A percentile compares a stretch with the other conserved stretches of the same genome.
Evolutionary conservation across 805 yeast genomes (phyloP).

Genomic region (Saturnispora silvae): DNA sequence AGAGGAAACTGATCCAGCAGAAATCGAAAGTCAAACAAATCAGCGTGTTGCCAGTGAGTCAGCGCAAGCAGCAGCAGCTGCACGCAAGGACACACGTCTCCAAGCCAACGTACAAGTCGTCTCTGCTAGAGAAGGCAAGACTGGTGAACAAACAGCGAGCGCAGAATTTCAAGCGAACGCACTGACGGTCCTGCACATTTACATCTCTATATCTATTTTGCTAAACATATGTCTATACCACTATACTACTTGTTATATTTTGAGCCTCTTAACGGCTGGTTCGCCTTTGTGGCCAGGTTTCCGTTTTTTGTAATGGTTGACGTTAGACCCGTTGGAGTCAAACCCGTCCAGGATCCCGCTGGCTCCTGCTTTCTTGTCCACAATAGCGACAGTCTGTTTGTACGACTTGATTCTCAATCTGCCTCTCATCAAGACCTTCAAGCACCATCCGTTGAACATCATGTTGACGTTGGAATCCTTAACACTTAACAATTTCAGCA

Average conservation of each 20-base stretch:
- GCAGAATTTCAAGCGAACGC: slow-evolving; percentile 7
- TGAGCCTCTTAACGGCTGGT: not conserved
- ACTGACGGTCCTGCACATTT: too few species aligned
- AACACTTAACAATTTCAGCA: slow-evolving; percentile 62
- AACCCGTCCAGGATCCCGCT: too few species aligned
- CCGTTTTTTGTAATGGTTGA: too few species aligned
- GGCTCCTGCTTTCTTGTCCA: too few species aligned
- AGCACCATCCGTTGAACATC: slow-evolving; percentile 50
- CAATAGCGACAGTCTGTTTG: slow-evolving; percentile 60
- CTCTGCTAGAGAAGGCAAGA: slow-evolving; percentile 24
- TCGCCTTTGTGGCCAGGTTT: too few species aligned
- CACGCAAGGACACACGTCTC: too few species aligned
- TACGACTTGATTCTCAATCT: slow-evolving; percentile 61
- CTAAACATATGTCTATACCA: too few species aligned
- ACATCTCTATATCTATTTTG: not conserved
- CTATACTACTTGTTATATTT: not conserved
- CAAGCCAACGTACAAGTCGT: slow-evolving; percentile 20
- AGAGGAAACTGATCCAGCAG: slow-evolving; percentile 28
- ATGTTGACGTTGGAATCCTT: slow-evolving; percentile 49
- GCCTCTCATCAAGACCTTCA: slow-evolving; percentile 60
- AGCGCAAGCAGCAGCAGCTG: not conserved
- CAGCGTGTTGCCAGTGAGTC: not conserved
- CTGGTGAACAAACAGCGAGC: slow-evolving; percentile 18
- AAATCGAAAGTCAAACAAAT: slow-evolving; percentile 31
- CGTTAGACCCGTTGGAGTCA: too few species aligned